Percentiles rank a stretch among this genome's conserved stretches.
phyloP scores from a whole-genome alignment of 106 monocot genomes.

The Allium fistulosum region DNA sequence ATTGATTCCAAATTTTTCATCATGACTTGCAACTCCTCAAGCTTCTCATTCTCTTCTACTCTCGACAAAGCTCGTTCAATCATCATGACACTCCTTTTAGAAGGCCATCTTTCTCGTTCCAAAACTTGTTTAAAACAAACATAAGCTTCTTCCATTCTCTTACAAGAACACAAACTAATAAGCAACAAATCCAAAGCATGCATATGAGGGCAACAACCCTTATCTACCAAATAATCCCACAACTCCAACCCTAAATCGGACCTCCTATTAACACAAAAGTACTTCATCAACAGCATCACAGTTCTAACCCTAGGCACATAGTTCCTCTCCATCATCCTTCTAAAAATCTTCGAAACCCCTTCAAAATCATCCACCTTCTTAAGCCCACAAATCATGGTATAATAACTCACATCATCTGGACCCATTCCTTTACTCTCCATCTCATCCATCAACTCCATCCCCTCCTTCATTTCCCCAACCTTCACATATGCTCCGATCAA shows the following conservation, averaged over 20 bases:
- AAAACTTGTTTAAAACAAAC: slow-evolving; percentile 57
- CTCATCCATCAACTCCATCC: slow-evolving; percentile 35
- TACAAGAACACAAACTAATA: slow-evolving; percentile 53
- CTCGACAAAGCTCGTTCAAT: slow-evolving; percentile 48
- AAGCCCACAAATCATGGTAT: slow-evolving; percentile 56
- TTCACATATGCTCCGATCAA: slow-evolving; percentile 47
- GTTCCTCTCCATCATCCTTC: slow-evolving; percentile 41
- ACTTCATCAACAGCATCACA: slow-evolving; percentile 79
- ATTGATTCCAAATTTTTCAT: slow-evolving; percentile 25
- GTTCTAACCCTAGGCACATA: slow-evolving; percentile 71
- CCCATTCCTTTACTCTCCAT: slow-evolving; percentile 57
- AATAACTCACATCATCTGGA: slow-evolving; percentile 65
- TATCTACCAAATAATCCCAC: slow-evolving; percentile 67
- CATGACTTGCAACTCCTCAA: slow-evolving; percentile 43
- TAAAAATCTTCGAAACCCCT: slow-evolving; percentile 37
- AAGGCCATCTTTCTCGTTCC: slow-evolving; percentile 59
- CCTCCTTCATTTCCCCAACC: slow-evolving; percentile 30
- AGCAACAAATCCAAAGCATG: slow-evolving; percentile 79
- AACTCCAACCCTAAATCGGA: slow-evolving; percentile 56
- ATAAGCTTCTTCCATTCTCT: slow-evolving; percentile 44
- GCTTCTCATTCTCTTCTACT: slow-evolving; percentile 26
- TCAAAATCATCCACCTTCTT: slow-evolving; percentile 21
- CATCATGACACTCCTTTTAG: slow-evolving; percentile 48
- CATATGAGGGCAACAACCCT: slow-evolving; percentile 66
- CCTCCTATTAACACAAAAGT: slow-evolving; percentile 49